phyloP scores from a whole-genome alignment of 1,139 yeast genomes.

The Saccharomycopsis hybrid region DNA sequence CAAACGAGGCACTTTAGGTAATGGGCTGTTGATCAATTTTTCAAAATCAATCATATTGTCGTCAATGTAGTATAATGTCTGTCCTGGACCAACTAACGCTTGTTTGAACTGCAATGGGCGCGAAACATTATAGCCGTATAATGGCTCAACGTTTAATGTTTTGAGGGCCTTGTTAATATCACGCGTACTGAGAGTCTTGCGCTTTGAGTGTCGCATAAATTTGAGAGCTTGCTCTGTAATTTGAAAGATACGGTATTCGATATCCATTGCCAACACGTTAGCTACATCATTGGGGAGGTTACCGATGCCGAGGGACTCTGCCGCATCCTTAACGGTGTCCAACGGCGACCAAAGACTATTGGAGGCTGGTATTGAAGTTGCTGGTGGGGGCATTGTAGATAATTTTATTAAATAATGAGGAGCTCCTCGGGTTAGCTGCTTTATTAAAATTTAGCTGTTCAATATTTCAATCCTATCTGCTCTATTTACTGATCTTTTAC shows the following conservation, averaged over 20 bases:
- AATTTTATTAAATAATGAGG: too few species aligned
- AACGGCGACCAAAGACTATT: conserved; percentile 97
- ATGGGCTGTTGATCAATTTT: conserved; percentile 84
- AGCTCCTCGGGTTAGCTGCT: neutral
- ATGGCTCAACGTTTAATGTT: conserved; percentile 83
- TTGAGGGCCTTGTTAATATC: conserved; percentile 80
- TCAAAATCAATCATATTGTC: conserved; percentile 91
- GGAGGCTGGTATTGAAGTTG: conserved; percentile 35
- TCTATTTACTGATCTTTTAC: neutral
- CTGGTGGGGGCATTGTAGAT: conserved; percentile 6
- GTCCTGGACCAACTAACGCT: conserved; percentile 89
- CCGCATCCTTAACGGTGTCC: conserved; percentile 94
- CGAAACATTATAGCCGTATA: conserved; percentile 54
- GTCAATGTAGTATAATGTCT: conserved; percentile 85
- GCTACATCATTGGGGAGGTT: conserved; percentile 88
- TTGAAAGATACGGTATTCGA: conserved; percentile 93
- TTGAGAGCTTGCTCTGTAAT: conserved; percentile 91
- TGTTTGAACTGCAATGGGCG: conserved; percentile 62
- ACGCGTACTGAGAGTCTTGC: conserved; percentile 72
- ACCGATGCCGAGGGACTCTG: conserved; percentile 78
- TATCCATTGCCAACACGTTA: conserved; percentile 95
- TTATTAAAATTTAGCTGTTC: neutral
- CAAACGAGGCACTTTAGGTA: conserved; percentile 91
- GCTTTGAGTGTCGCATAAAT: conserved; percentile 90
- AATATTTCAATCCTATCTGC: neutral